Conservation (phyloP, 1,139 yeast genomes). For the Debaryomyces fabryi region DNA sequence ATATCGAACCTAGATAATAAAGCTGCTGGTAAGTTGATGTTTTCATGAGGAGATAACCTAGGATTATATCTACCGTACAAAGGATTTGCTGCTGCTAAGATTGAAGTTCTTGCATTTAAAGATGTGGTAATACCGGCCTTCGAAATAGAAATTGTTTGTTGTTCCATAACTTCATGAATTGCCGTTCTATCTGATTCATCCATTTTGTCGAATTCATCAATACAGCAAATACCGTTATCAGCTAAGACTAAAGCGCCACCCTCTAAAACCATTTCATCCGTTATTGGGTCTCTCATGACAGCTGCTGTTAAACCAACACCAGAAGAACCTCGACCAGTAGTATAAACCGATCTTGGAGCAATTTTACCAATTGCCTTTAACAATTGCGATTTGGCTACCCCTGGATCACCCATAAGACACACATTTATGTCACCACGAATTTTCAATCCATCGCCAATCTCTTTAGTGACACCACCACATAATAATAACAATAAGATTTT, state of each 20-base stretch:
- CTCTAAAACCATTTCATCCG: constrained; percentile 97
- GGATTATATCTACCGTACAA: constrained; percentile 94
- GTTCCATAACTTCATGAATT: constrained; percentile 99
- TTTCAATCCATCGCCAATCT: constrained; percentile 93
- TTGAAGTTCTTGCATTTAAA: constrained; percentile 92
- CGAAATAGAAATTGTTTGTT: constrained; percentile 95
- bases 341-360: constrained; percentile 96
- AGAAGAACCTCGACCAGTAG: constrained; percentile 98
- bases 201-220: constrained; percentile 99
- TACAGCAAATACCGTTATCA: constrained; percentile 97
- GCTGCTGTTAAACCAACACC: constrained; percentile 99
- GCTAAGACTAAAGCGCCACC: constrained; percentile 98
- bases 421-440: constrained; percentile 97
- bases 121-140: constrained; percentile 99
- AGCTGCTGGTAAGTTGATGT: constrained; percentile 96
- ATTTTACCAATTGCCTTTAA: constrained; percentile 88
- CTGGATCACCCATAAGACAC: constrained; percentile 99
- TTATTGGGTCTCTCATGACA: constrained; percentile 97
- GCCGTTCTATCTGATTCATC: constrained; percentile 97
- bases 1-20: constrained; percentile 93
- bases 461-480: constrained; percentile 95
- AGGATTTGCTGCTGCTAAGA: constrained; percentile 98
- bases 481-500: constrained; percentile 81
- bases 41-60: constrained; percentile 86
- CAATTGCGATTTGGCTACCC: constrained; percentile 98